Evolutionary conservation across 306 rosid genomes (phyloP).

Genomic region (Trifolium dubium): DNA sequence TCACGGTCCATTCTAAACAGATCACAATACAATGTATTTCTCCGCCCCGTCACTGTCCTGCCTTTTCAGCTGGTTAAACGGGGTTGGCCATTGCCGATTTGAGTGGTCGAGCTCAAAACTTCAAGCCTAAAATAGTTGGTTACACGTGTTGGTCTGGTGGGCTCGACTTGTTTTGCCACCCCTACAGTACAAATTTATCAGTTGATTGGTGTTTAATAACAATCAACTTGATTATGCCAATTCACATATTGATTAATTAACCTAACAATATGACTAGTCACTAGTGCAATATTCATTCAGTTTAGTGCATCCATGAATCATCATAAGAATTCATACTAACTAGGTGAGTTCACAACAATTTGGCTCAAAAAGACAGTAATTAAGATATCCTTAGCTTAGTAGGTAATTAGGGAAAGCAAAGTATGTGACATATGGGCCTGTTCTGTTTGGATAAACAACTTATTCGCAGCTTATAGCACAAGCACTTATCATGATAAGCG

Average conservation of each 20-base stretch:
- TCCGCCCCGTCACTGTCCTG: no score
- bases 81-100: no score
- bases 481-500: no score
- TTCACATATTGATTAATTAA: background rate
- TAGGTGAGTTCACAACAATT: constrained; percentile 1
- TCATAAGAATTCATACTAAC: background rate
- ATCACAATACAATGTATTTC: background rate
- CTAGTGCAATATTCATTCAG: background rate
- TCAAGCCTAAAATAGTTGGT: no score
- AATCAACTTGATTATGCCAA: background rate
- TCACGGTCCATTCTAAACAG: background rate
- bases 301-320: constrained; percentile 11
- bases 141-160: no score
- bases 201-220: background rate
- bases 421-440: no score
- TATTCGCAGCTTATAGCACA: no score
- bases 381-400: background rate
- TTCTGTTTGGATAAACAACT: no score
- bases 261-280: background rate
- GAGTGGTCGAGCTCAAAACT: no score
- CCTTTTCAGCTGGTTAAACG: no score
- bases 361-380: background rate
- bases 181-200: background rate
- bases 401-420: no score
- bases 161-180: no score